Percentiles rank a stretch among this genome's conserved stretches.
phyloP scores from a whole-genome alignment of 2,329 filamentous ascomycete species.

The Talaromyces piceae region DNA sequence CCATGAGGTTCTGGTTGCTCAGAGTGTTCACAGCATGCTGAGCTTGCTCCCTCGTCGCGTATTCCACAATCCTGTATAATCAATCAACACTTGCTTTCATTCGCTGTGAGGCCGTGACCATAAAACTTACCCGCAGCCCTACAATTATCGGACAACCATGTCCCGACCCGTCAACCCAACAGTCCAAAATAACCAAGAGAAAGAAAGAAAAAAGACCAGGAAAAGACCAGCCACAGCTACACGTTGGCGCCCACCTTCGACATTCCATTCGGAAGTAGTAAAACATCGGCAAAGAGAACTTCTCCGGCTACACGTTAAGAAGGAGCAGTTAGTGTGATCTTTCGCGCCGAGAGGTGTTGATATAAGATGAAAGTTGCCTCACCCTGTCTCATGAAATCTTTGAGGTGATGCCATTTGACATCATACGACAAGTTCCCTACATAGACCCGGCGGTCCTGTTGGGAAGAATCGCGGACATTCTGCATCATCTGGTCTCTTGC shows the following conservation, averaged over 20 bases:
- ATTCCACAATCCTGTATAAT: conserved; percentile 88
- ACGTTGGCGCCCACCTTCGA: conserved; percentile 99
- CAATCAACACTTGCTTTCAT: neutral
- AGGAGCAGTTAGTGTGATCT: conserved; percentile 27
- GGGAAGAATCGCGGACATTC: conserved; percentile 85
- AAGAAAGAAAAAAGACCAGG: conserved; percentile 56
- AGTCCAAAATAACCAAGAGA: conserved; percentile 55
- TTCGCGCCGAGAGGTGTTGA: conserved; percentile 8
- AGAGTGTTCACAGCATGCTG: conserved; percentile 94
- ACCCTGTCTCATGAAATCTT: conserved; percentile 99
- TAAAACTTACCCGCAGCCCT: conserved; percentile 95
- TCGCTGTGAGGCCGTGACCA: conserved; percentile 1
- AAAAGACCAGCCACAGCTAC: conserved; percentile 72
- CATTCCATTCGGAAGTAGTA: conserved; percentile 99
- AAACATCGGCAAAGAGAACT: conserved; percentile 98
- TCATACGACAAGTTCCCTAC: conserved; percentile 98
- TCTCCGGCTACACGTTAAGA: conserved; percentile 68
- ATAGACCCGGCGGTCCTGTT: conserved; percentile 98
- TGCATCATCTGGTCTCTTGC: conserved; percentile 96
- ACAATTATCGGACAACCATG: conserved; percentile 80
- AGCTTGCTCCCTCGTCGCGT: conserved; percentile 98
- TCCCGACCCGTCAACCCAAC: conserved; percentile 99
- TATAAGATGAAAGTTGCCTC: conserved; percentile 35
- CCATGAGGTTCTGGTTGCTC: conserved; percentile 99
- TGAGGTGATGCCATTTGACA: conserved; percentile 99